Evolutionary conservation across 768 basidiomycete species (phyloP).

Genomic region (Mycena polygramma): DNA sequence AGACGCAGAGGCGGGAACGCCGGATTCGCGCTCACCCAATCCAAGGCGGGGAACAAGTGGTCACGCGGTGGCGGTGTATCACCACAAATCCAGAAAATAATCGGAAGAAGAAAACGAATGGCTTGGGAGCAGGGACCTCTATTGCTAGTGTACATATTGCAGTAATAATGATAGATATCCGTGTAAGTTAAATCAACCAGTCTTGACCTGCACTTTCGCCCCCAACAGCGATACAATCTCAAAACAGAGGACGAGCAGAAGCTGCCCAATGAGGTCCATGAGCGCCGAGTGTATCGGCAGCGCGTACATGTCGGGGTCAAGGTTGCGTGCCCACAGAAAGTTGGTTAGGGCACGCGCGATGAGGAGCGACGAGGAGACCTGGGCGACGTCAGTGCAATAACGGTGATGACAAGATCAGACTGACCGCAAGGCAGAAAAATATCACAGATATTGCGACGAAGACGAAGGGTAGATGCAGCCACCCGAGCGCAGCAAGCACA

Average conservation of each 20-base stretch:
- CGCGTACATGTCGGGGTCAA: slow-evolving; percentile 94
- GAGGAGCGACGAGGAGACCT: slow-evolving; percentile 81
- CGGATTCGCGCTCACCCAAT: slow-evolving; percentile 30
- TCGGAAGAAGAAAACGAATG: too few species aligned
- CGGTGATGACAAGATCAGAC: slow-evolving; percentile 46
- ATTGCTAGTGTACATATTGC: neutral
- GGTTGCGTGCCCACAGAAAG: slow-evolving; percentile 80
- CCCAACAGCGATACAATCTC: slow-evolving; percentile 69
- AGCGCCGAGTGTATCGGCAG: slow-evolving; percentile 93
- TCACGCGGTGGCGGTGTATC: slow-evolving; percentile 24
- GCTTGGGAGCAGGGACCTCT: too few species aligned
- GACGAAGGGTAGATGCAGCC: slow-evolving; percentile 78
- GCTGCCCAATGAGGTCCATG: slow-evolving; percentile 87
- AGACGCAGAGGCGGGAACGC: slow-evolving; percentile 1
- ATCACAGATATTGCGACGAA: slow-evolving; percentile 77
- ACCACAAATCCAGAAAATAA: neutral
- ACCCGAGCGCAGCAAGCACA: slow-evolving; percentile 75
- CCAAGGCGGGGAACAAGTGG: slow-evolving; percentile 29
- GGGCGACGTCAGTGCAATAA: slow-evolving; percentile 12
- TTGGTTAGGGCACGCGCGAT: slow-evolving; percentile 77
- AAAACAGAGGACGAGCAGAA: slow-evolving; percentile 83
- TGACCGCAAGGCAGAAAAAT: slow-evolving; percentile 84
- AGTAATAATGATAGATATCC: slow-evolving; percentile 8
- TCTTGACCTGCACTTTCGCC: slow-evolving; percentile 44
- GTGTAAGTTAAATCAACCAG: neutral